Conservation (phyloP, 1,284 basidiomycete species). For the Cerioporus squamosus region DNA sequence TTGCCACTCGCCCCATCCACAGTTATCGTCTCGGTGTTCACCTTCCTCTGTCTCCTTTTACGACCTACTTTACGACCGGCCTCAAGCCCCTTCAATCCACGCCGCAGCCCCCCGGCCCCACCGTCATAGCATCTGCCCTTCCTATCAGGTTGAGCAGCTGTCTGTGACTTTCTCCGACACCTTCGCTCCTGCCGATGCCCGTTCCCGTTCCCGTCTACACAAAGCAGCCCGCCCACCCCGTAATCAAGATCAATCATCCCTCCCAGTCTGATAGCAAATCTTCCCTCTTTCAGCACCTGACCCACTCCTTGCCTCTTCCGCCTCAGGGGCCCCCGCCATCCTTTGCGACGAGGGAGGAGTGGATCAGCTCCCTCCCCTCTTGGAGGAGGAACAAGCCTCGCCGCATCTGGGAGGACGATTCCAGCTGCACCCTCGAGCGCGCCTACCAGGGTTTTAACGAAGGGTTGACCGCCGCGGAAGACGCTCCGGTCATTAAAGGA, state of each 20-base stretch:
- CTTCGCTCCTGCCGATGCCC: slow-evolving; percentile 72
- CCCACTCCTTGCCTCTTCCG: slow-evolving; percentile 58
- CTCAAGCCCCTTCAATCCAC: slow-evolving; percentile 35
- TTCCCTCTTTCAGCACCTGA: slow-evolving; percentile 53
- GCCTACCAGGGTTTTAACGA: slow-evolving; percentile 59
- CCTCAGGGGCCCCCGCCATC: slow-evolving; percentile 64
- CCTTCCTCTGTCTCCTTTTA: slow-evolving; percentile 37
- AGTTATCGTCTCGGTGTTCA: slow-evolving; percentile 38
- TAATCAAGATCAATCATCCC: slow-evolving; percentile 59
- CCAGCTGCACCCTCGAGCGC: slow-evolving; percentile 23
- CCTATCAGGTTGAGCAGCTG: slow-evolving; percentile 28
- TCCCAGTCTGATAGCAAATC: slow-evolving; percentile 45
- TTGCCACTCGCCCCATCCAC: slow-evolving; percentile 53
- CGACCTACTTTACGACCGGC: slow-evolving; percentile 56
- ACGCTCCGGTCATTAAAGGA: slow-evolving; percentile 84
- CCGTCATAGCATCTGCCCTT: slow-evolving; percentile 25
- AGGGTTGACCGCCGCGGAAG: slow-evolving; percentile 67
- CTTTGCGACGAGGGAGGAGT: slow-evolving; percentile 69
- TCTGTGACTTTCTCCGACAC: slow-evolving; percentile 33
- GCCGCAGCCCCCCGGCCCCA: slow-evolving; percentile 28
- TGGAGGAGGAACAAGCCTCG: slow-evolving; percentile 71
- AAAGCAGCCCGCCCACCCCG: slow-evolving; percentile 61
- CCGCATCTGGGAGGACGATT: slow-evolving; percentile 65
- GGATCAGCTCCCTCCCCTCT: slow-evolving; percentile 69
- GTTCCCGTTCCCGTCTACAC: slow-evolving; percentile 72